A percentile compares a stretch with the other conserved stretches of the same genome.
phyloP scores from a whole-genome alignment of 495 filamentous ascomycete species.

The Lasiosphaeria miniovina region DNA sequence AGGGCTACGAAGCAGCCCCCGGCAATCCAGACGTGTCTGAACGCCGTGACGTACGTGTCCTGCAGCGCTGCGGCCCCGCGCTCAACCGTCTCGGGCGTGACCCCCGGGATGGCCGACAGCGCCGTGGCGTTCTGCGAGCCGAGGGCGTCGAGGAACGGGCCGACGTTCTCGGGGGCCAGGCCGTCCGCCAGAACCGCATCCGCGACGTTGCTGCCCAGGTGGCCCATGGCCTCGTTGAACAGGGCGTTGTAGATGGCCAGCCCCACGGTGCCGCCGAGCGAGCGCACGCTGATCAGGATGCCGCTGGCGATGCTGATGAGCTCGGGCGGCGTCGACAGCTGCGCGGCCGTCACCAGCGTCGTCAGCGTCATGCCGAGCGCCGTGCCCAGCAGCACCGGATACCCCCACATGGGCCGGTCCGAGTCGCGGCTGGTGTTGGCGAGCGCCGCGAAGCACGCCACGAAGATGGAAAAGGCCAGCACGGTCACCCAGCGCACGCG shows the following conservation, averaged over 20 bases:
- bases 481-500: constrained; percentile 23
- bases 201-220: constrained; percentile 23
- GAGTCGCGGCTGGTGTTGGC: constrained; percentile 19
- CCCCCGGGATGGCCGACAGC: constrained; percentile 17
- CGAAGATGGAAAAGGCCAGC: constrained; percentile 23
- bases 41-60: constrained; percentile 24
- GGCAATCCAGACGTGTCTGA: constrained; percentile 31
- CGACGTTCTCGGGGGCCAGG: constrained; percentile 13
- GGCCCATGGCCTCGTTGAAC: constrained; percentile 15
- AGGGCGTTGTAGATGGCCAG: constrained; percentile 34
- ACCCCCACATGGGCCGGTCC: constrained; percentile 27
- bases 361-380: constrained; percentile 29
- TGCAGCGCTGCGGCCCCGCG: constrained; percentile 18
- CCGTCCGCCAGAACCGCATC: constrained; percentile 20
- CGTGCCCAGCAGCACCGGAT: constrained; percentile 28
- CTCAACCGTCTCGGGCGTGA: constrained; percentile 20
- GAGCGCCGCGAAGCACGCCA: constrained; percentile 30
- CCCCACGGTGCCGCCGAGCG: constrained; percentile 32
- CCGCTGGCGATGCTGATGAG: constrained; percentile 34
- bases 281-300: constrained; percentile 31
- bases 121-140: constrained; percentile 14
- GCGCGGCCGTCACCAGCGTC: constrained; percentile 30
- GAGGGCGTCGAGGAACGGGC: constrained; percentile 23
- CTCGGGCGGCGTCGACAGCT: constrained; percentile 32
- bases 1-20: constrained; percentile 25